These are phyloP conservation scores for Tulasnella sp. DNA, from an alignment of 768 basidiomycete genomes.

Conservation along the genomic window DNA sequence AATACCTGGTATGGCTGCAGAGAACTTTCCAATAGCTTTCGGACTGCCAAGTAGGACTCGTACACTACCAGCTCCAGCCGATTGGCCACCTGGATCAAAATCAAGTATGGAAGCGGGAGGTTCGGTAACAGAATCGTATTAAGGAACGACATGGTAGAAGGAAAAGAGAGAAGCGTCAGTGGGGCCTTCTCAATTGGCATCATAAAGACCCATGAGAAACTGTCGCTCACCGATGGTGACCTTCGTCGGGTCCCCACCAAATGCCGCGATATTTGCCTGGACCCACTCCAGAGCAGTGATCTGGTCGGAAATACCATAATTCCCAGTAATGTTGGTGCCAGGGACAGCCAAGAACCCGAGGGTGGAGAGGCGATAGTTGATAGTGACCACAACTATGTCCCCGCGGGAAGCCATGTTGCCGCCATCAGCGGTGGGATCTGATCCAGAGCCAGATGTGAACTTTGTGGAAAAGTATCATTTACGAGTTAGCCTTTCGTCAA, in stretches of 20 bases:
- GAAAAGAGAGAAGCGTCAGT: no score
- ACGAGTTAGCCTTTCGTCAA: no score
- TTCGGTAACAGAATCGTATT: no score
- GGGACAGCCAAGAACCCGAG: constrained; percentile 52
- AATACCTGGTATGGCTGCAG: constrained; percentile 29
- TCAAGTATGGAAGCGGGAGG: no score
- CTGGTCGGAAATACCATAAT: constrained; percentile 9
- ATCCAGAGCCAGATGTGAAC: constrained; percentile 22
- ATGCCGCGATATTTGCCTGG: constrained; percentile 19
- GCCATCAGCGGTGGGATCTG: constrained; percentile 21
- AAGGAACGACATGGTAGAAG: constrained; percentile 27
- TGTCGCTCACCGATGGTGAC: constrained; percentile 20
- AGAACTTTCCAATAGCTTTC: constrained; percentile 31
- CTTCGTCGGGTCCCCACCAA: constrained; percentile 20
- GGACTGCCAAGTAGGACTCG: constrained; percentile 28
- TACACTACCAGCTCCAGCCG: constrained; percentile 26
- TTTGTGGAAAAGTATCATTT: no score
- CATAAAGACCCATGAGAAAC: constrained; percentile 22
- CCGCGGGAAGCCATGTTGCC: constrained; percentile 16
- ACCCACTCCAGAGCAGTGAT: constrained; percentile 17
- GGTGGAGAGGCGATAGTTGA: constrained; percentile 51
- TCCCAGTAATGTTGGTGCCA: constrained; percentile 30
- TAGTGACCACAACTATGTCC: constrained; percentile 46
- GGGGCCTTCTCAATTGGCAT: no score
- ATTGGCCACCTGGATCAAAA: no score